Conservation (phyloP, 1,284 basidiomycete species). For the Dichomitus squalens region DNA sequence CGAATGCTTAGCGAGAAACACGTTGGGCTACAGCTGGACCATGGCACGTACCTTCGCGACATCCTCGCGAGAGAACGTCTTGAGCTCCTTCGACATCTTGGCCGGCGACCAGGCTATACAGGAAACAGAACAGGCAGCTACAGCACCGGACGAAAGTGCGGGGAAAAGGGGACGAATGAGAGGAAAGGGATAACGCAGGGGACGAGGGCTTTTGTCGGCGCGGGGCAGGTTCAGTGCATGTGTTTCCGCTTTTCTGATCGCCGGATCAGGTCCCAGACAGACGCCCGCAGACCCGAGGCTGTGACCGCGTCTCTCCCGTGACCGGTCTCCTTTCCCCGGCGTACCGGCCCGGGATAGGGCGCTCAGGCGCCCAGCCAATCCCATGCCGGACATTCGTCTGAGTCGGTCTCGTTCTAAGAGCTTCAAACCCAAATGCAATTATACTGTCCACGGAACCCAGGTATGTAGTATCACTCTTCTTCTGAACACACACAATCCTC, state of each 20-base stretch:
- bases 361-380: slow-evolving; percentile 10
- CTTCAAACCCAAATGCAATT: background rate
- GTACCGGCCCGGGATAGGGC: no score
- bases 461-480: background rate
- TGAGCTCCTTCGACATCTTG: slow-evolving; percentile 46
- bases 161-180: background rate
- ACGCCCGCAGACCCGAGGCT: background rate
- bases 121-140: background rate
- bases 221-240: slow-evolving; percentile 13
- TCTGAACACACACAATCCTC: slow-evolving; percentile 1
- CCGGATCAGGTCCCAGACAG: slow-evolving; percentile 5
- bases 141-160: background rate
- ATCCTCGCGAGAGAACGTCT: slow-evolving; percentile 53
- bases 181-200: slow-evolving; percentile 7
- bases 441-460: no score
- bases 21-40: background rate
- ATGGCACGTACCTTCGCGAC: slow-evolving; percentile 49
- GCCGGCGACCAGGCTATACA: background rate
- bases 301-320: slow-evolving; percentile 8
- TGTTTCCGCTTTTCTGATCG: slow-evolving; percentile 18
- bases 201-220: background rate
- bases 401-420: background rate
- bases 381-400: background rate
- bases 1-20: background rate
- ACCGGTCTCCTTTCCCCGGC: slow-evolving; percentile 5